Evolutionary conservation across 176 grass and related monocot species (phyloP).

Genomic region (Metroxylon sagu): DNA sequence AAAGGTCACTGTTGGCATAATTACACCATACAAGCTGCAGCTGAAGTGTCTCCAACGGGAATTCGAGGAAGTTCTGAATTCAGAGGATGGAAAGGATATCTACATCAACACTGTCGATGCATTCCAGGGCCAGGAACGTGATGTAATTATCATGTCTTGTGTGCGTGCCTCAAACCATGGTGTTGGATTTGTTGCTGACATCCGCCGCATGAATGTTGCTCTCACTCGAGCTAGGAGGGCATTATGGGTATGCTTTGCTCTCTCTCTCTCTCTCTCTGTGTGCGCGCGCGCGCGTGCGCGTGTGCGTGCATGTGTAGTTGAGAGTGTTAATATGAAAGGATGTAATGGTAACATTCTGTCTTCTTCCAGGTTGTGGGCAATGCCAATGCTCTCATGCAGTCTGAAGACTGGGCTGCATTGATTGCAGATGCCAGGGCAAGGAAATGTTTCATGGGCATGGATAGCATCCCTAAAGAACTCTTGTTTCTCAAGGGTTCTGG

Average conservation of each 20-base stretch:
- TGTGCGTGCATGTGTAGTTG: too few species aligned
- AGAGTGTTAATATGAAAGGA: background rate
- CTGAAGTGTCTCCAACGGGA: slow-evolving; percentile 96
- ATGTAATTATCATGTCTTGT: slow-evolving; percentile 98
- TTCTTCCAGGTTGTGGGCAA: slow-evolving; percentile 81
- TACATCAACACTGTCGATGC: slow-evolving; percentile 99
- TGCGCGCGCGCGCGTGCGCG: too few species aligned
- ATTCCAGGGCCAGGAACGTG: slow-evolving; percentile 98
- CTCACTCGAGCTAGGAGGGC: slow-evolving; percentile 92
- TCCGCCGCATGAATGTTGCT: slow-evolving; percentile 98
- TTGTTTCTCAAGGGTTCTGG: slow-evolving; percentile 41
- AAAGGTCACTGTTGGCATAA: slow-evolving; percentile 95
- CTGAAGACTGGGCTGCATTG: slow-evolving; percentile 87
- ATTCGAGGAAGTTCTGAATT: slow-evolving; percentile 70
- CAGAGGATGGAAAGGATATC: slow-evolving; percentile 93
- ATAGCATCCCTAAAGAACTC: slow-evolving; percentile 89
- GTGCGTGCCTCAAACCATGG: slow-evolving; percentile 92
- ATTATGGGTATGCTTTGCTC: slow-evolving; percentile 55
- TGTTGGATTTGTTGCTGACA: slow-evolving; percentile 97
- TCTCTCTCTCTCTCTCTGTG: slow-evolving; percentile 5
- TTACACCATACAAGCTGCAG: slow-evolving; percentile 98
- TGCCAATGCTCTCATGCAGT: slow-evolving; percentile 84
- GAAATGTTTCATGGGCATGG: slow-evolving; percentile 85
- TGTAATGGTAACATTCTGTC: slow-evolving; percentile 1
- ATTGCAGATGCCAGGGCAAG: slow-evolving; percentile 81